Base-by-base conservation (phyloP, 768 basidiomycete genomes). In the Kwoniella bestiolae region DNA sequence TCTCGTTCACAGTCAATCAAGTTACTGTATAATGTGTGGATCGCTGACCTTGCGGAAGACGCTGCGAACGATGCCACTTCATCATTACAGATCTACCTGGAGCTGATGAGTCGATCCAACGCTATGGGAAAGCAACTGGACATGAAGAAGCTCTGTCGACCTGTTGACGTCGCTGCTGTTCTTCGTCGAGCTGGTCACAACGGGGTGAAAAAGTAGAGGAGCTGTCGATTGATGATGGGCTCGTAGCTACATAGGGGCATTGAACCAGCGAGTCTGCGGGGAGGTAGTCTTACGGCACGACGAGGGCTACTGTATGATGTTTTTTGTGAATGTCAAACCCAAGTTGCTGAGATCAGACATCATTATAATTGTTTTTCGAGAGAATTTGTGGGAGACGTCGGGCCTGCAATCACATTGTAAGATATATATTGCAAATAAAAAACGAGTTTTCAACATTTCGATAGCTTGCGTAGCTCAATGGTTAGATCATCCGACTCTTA, bases 11-110 rank as follows among this genome's bases (percentile, higher is more conserved):
- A n/a, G n/a, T n/a, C n/a, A n/a, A n/a, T n/a, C n/a, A 35, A 35
- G 34, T 34, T 56, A 5, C 18, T 18, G n/a, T 41, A 41, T 41
- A 23, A 46, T n/a, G 6, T 18, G 5, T 16, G 5, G 21, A 14
- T 23, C 21, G 23, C 55, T 41, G 44, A 58, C 25, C 45, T 28
- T 23, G 5, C 21, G 7, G 29, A 32, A 80, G 78, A 80, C 47
- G 79, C 75, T 8, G 75, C 75, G 8, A 75, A 80, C 67, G 79
- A 80, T 55, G 79, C 77, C 0, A 71, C 66, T 32, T 65, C 70
- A 21, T 67, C 71, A 2, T 49, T 70, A 18, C 38, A 72, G 34
- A 69, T 80, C 31, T 78, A 69, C 56, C 41, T 62, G 7, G 34
- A 44, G 3, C 56, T 80, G 12, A 35, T 46, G 26, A 18, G 28